These are phyloP conservation scores for Chrysanthemum seticuspe DNA, from an alignment of 129 eudicot genomes.

Conservation along the genomic window DNA sequence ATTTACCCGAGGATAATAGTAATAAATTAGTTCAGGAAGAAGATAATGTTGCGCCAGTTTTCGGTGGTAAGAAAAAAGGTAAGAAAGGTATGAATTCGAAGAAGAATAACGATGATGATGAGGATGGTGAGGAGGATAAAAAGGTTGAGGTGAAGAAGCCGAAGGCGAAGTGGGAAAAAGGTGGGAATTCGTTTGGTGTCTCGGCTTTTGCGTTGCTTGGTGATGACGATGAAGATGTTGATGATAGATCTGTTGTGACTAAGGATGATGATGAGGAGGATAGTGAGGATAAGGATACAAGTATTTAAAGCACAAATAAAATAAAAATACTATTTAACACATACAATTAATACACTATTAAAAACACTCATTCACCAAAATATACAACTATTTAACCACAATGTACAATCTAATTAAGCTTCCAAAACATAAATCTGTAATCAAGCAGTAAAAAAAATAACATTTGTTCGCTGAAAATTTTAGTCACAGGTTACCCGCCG, in stretches of 20 bases:
- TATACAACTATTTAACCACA: no score
- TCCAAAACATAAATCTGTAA: no score
- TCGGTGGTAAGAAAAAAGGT: conserved; percentile 61
- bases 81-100: conserved; percentile 61
- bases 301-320: not conserved
- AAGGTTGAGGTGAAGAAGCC: conserved; percentile 54
- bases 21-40: conserved; percentile 50
- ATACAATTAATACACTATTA: no score
- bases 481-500: no score
- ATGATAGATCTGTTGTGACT: conserved; percentile 32
- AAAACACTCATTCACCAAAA: no score
- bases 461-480: no score
- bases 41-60: conserved; percentile 28
- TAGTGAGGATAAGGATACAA: conserved; percentile 47
- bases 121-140: conserved; percentile 35
- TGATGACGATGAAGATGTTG: conserved; percentile 51
- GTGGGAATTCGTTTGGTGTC: conserved; percentile 47
- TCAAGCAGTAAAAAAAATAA: no score
- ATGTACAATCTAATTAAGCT: no score
- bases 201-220: conserved; percentile 69
- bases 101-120: conserved; percentile 58
- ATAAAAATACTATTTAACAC: no score
- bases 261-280: conserved; percentile 35
- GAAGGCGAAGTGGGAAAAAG: conserved; percentile 47
- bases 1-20: conserved; percentile 56